These are phyloP conservation scores for Cryptococcus sp. DNA, from an alignment of 1,284 basidiomycete species.

Conservation along the genomic window DNA sequence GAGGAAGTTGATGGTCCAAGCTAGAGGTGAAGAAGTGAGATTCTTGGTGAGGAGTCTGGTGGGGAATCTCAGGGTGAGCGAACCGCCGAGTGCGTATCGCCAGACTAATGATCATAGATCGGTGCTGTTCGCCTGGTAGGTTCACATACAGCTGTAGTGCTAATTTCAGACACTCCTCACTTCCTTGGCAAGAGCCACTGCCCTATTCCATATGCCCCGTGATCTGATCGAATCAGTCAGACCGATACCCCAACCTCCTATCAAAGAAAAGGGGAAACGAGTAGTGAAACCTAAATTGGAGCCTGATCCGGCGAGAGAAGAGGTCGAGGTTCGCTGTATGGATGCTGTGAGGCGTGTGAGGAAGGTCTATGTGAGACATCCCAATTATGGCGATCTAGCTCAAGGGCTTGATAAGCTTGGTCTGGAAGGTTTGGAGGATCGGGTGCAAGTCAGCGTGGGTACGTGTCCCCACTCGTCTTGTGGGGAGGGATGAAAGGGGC, in stretches of 20 bases:
- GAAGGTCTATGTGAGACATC: slow-evolving; percentile 79
- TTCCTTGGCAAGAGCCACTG: slow-evolving; percentile 75
- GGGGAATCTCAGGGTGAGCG: slow-evolving; percentile 68
- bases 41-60: slow-evolving; percentile 77
- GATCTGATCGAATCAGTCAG: slow-evolving; percentile 49
- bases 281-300: slow-evolving; percentile 46
- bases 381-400: slow-evolving; percentile 77
- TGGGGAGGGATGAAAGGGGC: not conserved
- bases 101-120: slow-evolving; percentile 52
- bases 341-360: slow-evolving; percentile 64
- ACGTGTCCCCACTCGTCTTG: slow-evolving; percentile 24
- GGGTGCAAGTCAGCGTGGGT: slow-evolving; percentile 73
- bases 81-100: not conserved
- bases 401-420: slow-evolving; percentile 61
- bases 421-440: slow-evolving; percentile 58
- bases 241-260: slow-evolving; percentile 37
- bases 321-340: slow-evolving; percentile 53
- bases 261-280: slow-evolving; percentile 46
- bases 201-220: slow-evolving; percentile 52
- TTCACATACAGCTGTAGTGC: not conserved
- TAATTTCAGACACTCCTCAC: slow-evolving; percentile 62
- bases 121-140: slow-evolving; percentile 70
- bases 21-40: slow-evolving; percentile 79
- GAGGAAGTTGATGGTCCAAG: slow-evolving; percentile 74
- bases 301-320: slow-evolving; percentile 51